A percentile compares a stretch with the other conserved stretches of the same genome.
These are phyloP conservation scores for Alternaria tenuissima DNA, from an alignment of 2,329 filamentous ascomycete species.

Conservation along the genomic window DNA sequence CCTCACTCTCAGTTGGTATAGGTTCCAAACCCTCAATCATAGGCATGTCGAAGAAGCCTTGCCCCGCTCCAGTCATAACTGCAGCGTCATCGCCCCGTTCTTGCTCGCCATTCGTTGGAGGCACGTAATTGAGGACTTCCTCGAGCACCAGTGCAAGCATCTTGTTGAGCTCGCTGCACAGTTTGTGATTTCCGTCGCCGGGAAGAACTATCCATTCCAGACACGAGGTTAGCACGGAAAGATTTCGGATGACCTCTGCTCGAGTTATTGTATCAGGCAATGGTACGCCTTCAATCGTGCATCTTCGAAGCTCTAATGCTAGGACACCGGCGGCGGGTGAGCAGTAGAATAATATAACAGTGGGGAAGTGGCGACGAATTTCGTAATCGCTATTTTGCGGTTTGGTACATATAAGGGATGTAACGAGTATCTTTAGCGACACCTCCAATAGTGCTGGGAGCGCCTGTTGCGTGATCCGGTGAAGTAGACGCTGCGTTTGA, in stretches of 20 bases:
- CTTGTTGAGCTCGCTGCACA: conserved; percentile 49
- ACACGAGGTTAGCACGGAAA: conserved; percentile 47
- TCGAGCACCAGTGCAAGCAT: conserved; percentile 47
- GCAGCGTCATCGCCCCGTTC: conserved; percentile 16
- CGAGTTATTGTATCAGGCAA: conserved; percentile 42
- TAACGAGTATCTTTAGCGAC: conserved; percentile 44
- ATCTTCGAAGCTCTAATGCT: conserved; percentile 45
- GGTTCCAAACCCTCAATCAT: conserved; percentile 48
- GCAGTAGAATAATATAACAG: conserved; percentile 47
- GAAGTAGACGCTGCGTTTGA: conserved; percentile 44
- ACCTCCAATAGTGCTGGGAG: conserved; percentile 43
- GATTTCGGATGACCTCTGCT: conserved; percentile 48
- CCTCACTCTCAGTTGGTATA: conserved; percentile 47
- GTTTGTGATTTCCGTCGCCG: conserved; percentile 46
- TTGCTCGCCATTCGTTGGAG: conserved; percentile 29
- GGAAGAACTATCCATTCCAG: conserved; percentile 47
- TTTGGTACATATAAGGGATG: conserved; percentile 44
- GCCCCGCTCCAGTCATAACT: conserved; percentile 24
- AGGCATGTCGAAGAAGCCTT: conserved; percentile 46
- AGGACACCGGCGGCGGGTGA: conserved; percentile 47
- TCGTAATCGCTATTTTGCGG: conserved; percentile 41
- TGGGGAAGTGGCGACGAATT: conserved; percentile 43
- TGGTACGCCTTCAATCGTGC: conserved; percentile 43
- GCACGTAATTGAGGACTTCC: conserved; percentile 49
- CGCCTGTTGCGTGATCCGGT: conserved; percentile 43